phyloP scores from a whole-genome alignment of 1,284 basidiomycete species.

The Irpex rosettiformis region DNA sequence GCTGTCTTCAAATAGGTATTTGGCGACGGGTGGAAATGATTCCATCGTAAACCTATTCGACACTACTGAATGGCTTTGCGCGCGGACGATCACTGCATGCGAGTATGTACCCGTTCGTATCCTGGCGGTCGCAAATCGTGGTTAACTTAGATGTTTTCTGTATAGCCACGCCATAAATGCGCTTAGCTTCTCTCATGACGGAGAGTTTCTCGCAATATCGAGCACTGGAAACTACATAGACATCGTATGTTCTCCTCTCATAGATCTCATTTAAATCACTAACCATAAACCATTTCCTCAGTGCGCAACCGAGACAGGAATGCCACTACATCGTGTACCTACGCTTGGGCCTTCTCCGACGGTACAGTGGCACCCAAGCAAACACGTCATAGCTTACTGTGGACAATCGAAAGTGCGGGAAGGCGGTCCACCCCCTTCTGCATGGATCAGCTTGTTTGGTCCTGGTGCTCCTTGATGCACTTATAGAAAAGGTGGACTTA shows the following conservation, averaged over 20 bases:
- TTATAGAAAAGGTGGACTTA: not conserved
- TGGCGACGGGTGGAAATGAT: slow-evolving; percentile 75
- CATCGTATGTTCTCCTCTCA: slow-evolving; percentile 44
- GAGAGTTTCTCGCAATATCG: slow-evolving; percentile 75
- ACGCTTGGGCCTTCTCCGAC: slow-evolving; percentile 61
- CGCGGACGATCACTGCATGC: slow-evolving; percentile 70
- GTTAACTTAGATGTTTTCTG: slow-evolving; percentile 6
- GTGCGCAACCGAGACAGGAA: slow-evolving; percentile 73
- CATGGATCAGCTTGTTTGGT: slow-evolving; percentile 68
- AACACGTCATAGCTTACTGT: slow-evolving; percentile 73
- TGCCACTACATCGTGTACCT: slow-evolving; percentile 66
- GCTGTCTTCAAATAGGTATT: slow-evolving; percentile 42
- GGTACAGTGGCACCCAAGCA: slow-evolving; percentile 77
- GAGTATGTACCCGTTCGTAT: no score
- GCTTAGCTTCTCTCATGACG: slow-evolving; percentile 79
- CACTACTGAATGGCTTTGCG: slow-evolving; percentile 71
- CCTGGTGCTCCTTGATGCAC: slow-evolving; percentile 24
- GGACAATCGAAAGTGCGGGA: slow-evolving; percentile 61
- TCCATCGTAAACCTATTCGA: slow-evolving; percentile 80
- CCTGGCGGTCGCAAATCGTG: no score
- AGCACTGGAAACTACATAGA: slow-evolving; percentile 71
- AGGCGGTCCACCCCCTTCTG: slow-evolving; percentile 52
- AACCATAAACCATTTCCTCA: slow-evolving; percentile 23
- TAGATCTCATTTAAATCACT: not conserved
- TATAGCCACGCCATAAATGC: slow-evolving; percentile 63